These are phyloP conservation scores for Quercus tomentella DNA, from an alignment of 331 rosid species.

Conservation along the genomic window DNA sequence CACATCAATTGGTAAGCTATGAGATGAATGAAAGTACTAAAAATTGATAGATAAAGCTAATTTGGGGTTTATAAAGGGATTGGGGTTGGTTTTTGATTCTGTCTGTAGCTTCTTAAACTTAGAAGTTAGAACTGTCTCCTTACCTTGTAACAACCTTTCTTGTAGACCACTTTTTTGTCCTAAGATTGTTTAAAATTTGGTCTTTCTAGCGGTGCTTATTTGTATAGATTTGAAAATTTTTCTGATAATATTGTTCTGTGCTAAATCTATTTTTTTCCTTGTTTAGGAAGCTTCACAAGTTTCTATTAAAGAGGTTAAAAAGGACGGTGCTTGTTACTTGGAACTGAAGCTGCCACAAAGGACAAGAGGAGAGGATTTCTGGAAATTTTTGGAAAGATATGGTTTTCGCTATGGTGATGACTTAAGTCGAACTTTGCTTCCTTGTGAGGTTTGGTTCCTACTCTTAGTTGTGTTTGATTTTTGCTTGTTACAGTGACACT, in stretches of 20 bases:
- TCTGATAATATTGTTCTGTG: not conserved
- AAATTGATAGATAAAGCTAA: not conserved
- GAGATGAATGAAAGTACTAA: not conserved
- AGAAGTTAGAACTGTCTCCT: not conserved
- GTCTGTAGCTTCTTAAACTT: not conserved
- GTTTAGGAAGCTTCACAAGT: conserved; percentile 66
- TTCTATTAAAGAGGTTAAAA: conserved; percentile 60
- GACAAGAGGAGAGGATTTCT: conserved; percentile 39
- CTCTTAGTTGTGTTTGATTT: conserved; percentile 9
- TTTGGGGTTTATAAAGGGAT: not conserved
- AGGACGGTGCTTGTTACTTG: conserved; percentile 72
- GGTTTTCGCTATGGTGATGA: conserved; percentile 72
- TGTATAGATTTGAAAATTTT: not conserved
- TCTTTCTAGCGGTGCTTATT: not conserved
- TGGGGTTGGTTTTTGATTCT: not conserved
- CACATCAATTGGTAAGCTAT: not conserved
- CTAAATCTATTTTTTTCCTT: not conserved
- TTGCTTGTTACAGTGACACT: conserved; percentile 7
- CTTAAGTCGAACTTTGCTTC: conserved; percentile 69
- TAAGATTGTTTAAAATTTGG: not conserved
- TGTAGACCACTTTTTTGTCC: not conserved
- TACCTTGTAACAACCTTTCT: not conserved
- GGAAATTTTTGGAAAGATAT: conserved; percentile 73
- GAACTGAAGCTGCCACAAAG: conserved; percentile 53
- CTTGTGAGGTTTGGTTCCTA: conserved; percentile 72